Conservation (phyloP, 805 yeast species). For the Saturnispora hagleri region DNA sequence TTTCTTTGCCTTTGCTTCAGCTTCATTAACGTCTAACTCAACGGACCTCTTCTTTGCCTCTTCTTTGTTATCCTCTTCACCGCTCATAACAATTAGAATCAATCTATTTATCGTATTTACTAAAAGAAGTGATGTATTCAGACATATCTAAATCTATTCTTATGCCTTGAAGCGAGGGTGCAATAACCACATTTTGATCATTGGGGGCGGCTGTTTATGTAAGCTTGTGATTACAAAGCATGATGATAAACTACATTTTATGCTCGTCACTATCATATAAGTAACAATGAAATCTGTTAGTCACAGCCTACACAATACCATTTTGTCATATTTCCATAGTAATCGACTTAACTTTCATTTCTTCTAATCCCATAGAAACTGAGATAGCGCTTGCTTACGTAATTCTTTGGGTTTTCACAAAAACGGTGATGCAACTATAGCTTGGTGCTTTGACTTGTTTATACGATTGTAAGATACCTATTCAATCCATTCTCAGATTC, state of each 20-base stretch:
- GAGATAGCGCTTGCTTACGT: not conserved
- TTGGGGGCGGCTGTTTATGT: too few relatives aligned
- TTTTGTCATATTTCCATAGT: slow-evolving; percentile 2
- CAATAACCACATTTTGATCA: not conserved
- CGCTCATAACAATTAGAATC: not conserved
- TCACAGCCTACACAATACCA: not conserved
- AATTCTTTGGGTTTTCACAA: not conserved
- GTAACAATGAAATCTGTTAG: not conserved
- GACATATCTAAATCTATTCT: not conserved
- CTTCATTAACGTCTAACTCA: slow-evolving; percentile 2
- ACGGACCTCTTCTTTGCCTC: slow-evolving; percentile 7
- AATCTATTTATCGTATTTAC: not conserved
- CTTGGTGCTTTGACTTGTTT: not conserved
- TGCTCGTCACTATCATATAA: not conserved
- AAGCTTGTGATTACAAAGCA: not conserved
- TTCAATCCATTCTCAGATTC: not conserved
- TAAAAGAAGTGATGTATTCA: not conserved
- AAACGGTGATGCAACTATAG: not conserved
- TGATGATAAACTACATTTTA: not conserved
- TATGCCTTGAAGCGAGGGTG: not conserved
- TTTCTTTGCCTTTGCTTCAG: not conserved
- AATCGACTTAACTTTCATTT: not conserved
- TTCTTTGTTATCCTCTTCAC: not conserved
- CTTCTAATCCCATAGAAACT: not conserved
- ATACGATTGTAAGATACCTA: not conserved